Evolutionary conservation across 345 rosid species (phyloP).

Genomic region (Dovyalis caffra): DNA sequence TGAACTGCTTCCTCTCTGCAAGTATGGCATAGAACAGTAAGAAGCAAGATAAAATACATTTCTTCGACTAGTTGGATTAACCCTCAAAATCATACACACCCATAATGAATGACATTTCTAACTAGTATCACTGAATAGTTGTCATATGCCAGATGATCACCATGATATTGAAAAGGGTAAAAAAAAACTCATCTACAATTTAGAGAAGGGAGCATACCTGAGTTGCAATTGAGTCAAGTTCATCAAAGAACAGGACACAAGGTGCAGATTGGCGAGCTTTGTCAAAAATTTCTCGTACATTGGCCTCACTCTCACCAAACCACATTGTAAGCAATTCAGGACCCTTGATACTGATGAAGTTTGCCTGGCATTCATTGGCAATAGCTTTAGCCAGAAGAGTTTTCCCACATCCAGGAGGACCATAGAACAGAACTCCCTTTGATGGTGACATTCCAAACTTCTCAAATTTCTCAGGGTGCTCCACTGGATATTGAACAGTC

Average conservation of each 20-base stretch:
- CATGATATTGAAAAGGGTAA: neutral
- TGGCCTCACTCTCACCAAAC: constrained; percentile 98
- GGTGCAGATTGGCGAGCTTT: constrained; percentile 97
- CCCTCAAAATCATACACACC: neutral
- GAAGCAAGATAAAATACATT: neutral
- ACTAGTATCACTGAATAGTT: neutral
- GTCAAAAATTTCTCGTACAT: constrained; percentile 92
- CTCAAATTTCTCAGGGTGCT: constrained; percentile 97
- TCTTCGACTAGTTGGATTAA: neutral
- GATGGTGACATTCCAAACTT: constrained; percentile 98
- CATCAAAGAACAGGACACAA: constrained; percentile 90
- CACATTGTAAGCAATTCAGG: constrained; percentile 98
- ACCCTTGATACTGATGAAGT: constrained; percentile 93
- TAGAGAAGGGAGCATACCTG: constrained; percentile 45
- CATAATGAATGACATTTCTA: neutral
- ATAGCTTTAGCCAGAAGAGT: constrained; percentile 98
- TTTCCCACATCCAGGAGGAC: constrained; percentile 98
- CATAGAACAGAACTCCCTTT: constrained; percentile 93
- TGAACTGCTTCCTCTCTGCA: constrained; percentile 85
- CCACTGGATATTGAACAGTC: constrained; percentile 99
- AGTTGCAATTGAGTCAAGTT: constrained; percentile 95
- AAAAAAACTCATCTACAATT: neutral
- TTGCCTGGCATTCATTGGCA: constrained; percentile 96
- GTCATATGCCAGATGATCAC: neutral
- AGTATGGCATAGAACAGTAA: neutral